Percentiles rank a stretch among this genome's conserved stretches.
Conservation (phyloP, 2,329 filamentous ascomycete genomes). For the Aspergillus chevalieri region DNA sequence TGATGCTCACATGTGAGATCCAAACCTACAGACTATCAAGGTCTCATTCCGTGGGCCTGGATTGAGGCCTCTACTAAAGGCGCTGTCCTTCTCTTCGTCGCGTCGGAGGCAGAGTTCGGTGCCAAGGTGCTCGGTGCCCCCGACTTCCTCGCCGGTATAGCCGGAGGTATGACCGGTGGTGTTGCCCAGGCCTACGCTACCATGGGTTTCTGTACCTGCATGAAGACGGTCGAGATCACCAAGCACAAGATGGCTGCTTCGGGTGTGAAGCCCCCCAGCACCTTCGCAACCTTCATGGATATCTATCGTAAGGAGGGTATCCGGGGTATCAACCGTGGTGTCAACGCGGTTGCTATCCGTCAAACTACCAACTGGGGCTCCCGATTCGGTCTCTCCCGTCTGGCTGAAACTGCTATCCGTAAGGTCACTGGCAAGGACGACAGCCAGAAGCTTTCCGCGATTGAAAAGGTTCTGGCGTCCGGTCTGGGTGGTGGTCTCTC, state of each 20-base stretch:
- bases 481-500: slow-evolving; percentile 86
- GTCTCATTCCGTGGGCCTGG: slow-evolving; percentile 99
- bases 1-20: slow-evolving; percentile 8
- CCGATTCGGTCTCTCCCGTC: slow-evolving; percentile 85
- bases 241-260: slow-evolving; percentile 87
- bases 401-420: slow-evolving; percentile 86
- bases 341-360: slow-evolving; percentile 96
- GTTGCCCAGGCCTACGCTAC: slow-evolving; percentile 97
- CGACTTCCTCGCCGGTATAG: slow-evolving; percentile 83
- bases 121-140: slow-evolving; percentile 75
- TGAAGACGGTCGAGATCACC: slow-evolving; percentile 99
- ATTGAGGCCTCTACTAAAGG: slow-evolving; percentile 99
- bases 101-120: slow-evolving; percentile 95
- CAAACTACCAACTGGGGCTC: slow-evolving; percentile 99
- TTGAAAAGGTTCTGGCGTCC: slow-evolving; percentile 85
- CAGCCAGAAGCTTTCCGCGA: slow-evolving; percentile 66
- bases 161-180: slow-evolving; percentile 86
- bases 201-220: slow-evolving; percentile 99
- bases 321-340: slow-evolving; percentile 92
- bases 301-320: slow-evolving; percentile 96
- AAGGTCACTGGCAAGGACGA: slow-evolving; percentile 70
- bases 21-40: slow-evolving; percentile 76
- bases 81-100: slow-evolving; percentile 97
- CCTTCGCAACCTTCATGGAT: slow-evolving; percentile 91
- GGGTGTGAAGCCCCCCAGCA: slow-evolving; percentile 80